Evolutionary conservation across 441 rosid genomes (phyloP), one percentile per base, ranked within the genome.

Genomic region (Erysimum cheiri): DNA sequence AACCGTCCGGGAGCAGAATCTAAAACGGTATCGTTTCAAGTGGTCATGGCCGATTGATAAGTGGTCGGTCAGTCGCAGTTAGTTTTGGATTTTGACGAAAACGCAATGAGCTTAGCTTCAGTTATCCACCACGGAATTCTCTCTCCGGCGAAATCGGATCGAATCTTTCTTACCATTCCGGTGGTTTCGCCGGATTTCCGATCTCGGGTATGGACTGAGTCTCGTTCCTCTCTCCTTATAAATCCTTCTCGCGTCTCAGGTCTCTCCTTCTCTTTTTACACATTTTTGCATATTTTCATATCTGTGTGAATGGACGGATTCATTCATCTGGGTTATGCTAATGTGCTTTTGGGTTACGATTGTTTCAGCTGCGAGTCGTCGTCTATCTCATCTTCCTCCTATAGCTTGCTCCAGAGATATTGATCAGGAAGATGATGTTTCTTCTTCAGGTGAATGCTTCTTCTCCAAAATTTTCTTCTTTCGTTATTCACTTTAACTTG

Each of bases 41-140:
- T 11, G 15, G 60, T 74, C 19, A 28, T 68, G 7, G 4, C 15
- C 9, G 60, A 63, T 55, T 69, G 56, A 55, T 69, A 56, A 48
- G 17, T 48, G 56, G n/a, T n/a, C n/a, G 22, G 60, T 69, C 74
- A 69, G 63, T 67, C 67, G 29, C 35, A 24, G 35, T 64, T 39
- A 62, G 37, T 32, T 24, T 29, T 63, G 61, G 67, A 57, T 48
- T 19, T 63, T 63, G n/a, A 62, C 36, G 66, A 40, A 66, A 56
- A 59, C 35, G 72, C 62, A 48, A 85, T 88, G 97, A 80, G 85
- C 56, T 71, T 87, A 52, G 80, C 97, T 83, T 86, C 94, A 12
- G 88, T 83, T 33, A 63, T 88, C 78, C 86, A 83, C 75, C 76
- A 65, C 72, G 67, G 82, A 59, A 32, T 80, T 64, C 83, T 80